phyloP scores from a whole-genome alignment of 225 moss, liverwort and hornwort genomes.

The Asterella californica region DNA sequence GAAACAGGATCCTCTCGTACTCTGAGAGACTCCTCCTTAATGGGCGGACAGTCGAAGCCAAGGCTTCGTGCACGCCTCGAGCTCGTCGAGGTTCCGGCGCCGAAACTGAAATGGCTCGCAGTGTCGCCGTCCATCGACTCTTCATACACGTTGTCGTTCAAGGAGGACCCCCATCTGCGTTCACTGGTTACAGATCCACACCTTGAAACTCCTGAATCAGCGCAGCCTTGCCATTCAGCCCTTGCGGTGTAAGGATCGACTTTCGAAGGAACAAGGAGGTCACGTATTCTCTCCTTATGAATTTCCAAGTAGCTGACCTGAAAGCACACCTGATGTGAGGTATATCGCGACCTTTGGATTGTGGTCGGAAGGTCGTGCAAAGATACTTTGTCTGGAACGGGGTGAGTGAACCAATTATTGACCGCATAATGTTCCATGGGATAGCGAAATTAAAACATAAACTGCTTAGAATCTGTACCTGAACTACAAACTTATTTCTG shows the following conservation, averaged over 20 bases:
- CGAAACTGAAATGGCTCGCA: constrained; percentile 25
- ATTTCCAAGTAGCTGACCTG: constrained; percentile 88
- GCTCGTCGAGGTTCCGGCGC: constrained; percentile 26
- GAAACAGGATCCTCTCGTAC: constrained; percentile 54
- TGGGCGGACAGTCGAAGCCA: constrained; percentile 29
- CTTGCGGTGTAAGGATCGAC: constrained; percentile 36
- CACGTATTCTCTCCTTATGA: constrained; percentile 66
- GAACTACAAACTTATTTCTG: constrained; percentile 55
- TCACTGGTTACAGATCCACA: constrained; percentile 29
- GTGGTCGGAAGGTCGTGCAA: background rate
- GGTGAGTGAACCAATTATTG: no score
- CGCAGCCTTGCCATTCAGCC: constrained; percentile 16
- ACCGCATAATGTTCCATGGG: background rate
- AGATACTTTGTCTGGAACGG: background rate
- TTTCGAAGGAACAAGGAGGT: constrained; percentile 55
- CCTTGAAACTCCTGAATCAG: background rate
- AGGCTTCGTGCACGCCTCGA: constrained; percentile 45
- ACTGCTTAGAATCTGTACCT: constrained; percentile 40
- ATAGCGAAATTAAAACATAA: background rate
- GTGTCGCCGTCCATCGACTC: constrained; percentile 30
- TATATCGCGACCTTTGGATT: background rate
- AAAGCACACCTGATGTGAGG: background rate
- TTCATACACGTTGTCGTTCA: constrained; percentile 26
- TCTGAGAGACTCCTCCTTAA: constrained; percentile 47
- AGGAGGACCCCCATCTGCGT: constrained; percentile 17